phyloP scores from a whole-genome alignment of 2,329 filamentous ascomycete genomes.

The Pezicula radicicola region DNA sequence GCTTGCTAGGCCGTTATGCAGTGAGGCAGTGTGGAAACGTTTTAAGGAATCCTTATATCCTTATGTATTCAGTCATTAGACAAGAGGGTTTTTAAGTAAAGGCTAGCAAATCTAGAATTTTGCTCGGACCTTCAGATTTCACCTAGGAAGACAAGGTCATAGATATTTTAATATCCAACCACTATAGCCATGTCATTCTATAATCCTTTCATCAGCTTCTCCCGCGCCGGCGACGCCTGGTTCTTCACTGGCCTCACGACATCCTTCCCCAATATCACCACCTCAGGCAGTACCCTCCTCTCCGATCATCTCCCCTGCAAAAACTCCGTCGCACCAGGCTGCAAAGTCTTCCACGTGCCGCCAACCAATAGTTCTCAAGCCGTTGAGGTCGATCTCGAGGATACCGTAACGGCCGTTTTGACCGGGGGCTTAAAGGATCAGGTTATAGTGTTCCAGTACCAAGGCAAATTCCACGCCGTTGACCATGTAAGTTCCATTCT shows the following conservation, averaged over 20 bases:
- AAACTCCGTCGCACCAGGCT: slow-evolving; percentile 36
- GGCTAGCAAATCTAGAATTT: no score
- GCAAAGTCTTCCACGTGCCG: slow-evolving; percentile 55
- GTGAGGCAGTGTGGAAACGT: no score
- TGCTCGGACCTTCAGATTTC: no score
- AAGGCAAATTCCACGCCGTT: slow-evolving; percentile 61
- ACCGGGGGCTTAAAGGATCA: slow-evolving; percentile 46
- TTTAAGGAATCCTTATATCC: no score
- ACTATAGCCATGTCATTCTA: no score
- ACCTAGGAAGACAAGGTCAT: no score
- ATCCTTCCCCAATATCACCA: background rate
- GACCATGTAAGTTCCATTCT: slow-evolving; percentile 55
- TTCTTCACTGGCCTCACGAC: background rate
- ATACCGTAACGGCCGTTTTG: slow-evolving; percentile 18
- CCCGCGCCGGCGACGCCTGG: background rate
- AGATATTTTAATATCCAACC: no score
- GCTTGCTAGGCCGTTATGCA: no score
- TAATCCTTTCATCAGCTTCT: background rate
- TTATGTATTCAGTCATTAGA: no score
- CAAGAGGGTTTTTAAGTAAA: no score
- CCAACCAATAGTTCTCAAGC: slow-evolving; percentile 33
- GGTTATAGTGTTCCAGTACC: slow-evolving; percentile 62
- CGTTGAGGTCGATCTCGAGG: slow-evolving; percentile 30
- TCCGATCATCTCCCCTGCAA: slow-evolving; percentile 26
- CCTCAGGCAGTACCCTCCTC: background rate